These are phyloP conservation scores for Sporothrix brunneoviolacea DNA, from an alignment of 2,329 filamentous ascomycete species.

Conservation along the genomic window DNA sequence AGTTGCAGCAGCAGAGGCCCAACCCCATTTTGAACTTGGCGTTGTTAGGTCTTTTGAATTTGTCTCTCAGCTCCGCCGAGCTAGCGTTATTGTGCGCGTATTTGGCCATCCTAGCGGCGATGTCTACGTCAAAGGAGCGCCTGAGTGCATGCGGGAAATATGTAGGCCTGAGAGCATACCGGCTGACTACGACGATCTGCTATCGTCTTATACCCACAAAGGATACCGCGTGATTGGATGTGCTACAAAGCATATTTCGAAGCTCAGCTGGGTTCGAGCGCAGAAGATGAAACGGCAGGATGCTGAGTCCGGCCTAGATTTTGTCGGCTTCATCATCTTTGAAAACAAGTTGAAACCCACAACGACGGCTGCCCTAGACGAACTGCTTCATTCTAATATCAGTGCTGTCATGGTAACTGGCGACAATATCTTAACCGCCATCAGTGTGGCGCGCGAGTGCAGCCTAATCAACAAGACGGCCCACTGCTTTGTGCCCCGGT, in stretches of 20 bases:
- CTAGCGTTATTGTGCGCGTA: conserved; percentile 85
- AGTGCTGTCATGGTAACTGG: conserved; percentile 94
- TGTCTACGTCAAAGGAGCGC: conserved; percentile 92
- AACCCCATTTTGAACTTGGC: conserved; percentile 70
- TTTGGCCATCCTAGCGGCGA: conserved; percentile 80
- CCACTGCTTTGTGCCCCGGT: conserved; percentile 90
- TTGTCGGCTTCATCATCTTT: conserved; percentile 95
- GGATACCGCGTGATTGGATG: conserved; percentile 96
- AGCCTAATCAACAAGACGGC: conserved; percentile 71
- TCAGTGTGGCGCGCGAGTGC: conserved; percentile 90
- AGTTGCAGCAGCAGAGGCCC: neutral
- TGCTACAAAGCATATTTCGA: conserved; percentile 79
- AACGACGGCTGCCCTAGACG: conserved; percentile 72
- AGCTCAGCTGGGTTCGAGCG: conserved; percentile 86
- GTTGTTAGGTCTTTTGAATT: conserved; percentile 90
- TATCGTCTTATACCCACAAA: conserved; percentile 88
- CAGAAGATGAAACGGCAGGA: conserved; percentile 88
- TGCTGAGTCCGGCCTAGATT: conserved; percentile 76
- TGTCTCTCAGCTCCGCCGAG: conserved; percentile 81
- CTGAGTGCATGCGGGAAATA: conserved; percentile 93
- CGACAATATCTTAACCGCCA: conserved; percentile 94
- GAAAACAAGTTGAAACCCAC: conserved; percentile 96
- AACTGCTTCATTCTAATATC: conserved; percentile 77
- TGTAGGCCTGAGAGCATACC: conserved; percentile 81
- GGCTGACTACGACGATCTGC: conserved; percentile 77